phyloP scores from a whole-genome alignment of 495 filamentous ascomycete genomes.

The Articulospora tetracladia region DNA sequence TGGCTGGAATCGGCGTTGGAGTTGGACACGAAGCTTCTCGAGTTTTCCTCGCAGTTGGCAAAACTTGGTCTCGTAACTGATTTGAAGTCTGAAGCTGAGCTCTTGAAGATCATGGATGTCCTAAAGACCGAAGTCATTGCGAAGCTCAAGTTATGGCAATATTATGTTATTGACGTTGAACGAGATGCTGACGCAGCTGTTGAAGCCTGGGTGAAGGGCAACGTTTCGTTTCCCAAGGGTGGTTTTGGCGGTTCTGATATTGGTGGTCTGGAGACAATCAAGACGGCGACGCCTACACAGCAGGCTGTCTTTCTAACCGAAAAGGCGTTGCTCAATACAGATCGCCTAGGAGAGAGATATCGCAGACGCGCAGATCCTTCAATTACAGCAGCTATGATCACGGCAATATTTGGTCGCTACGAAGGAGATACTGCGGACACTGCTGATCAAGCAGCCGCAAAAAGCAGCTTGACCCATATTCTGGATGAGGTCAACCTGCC shows the following conservation, averaged over 20 bases:
- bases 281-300: conserved; percentile 49
- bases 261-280: conserved; percentile 51
- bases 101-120: conserved; percentile 79
- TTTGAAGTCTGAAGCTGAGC: conserved; percentile 64
- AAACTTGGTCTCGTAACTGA: conserved; percentile 68
- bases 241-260: conserved; percentile 39
- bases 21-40: conserved; percentile 77
- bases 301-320: conserved; percentile 59
- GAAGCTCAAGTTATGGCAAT: conserved; percentile 83
- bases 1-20: conserved; percentile 88
- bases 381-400: conserved; percentile 65
- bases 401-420: conserved; percentile 64
- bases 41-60: conserved; percentile 67
- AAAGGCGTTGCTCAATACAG: conserved; percentile 58
- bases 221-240: conserved; percentile 41
- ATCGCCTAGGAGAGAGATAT: conserved; percentile 75
- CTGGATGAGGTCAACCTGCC: conserved; percentile 83
- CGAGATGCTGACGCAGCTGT: conserved; percentile 63
- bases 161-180: conserved; percentile 79
- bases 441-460: conserved; percentile 41
- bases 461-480: conserved; percentile 51
- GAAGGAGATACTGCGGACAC: conserved; percentile 41
- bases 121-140: conserved; percentile 77
- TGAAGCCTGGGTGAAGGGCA: conserved; percentile 62
- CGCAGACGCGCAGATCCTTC: conserved; percentile 62